Percentiles rank a stretch among this genome's conserved stretches.
Evolutionary conservation across 257 asterid species (phyloP).

Genomic region (Solanum tacnaense): DNA sequence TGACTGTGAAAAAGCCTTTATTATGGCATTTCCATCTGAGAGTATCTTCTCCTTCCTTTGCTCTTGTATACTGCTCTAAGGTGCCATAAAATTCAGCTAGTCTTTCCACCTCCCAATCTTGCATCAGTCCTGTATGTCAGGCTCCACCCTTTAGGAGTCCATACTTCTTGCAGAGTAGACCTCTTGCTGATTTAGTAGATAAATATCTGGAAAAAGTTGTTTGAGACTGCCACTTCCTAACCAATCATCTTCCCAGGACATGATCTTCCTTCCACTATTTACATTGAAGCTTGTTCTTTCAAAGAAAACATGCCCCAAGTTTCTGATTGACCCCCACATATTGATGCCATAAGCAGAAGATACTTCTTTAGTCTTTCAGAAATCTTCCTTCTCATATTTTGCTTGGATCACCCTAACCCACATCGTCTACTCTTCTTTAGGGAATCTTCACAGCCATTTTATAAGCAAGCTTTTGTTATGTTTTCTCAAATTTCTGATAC

Average conservation of each 20-base stretch:
- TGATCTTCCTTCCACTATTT: neutral
- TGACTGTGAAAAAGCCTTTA: neutral
- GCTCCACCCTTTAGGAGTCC: neutral
- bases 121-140: neutral
- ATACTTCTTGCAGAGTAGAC: neutral
- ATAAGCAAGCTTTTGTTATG: no score
- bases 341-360: no score
- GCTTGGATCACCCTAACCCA: no score
- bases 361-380: no score
- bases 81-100: neutral
- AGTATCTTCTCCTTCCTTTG: neutral
- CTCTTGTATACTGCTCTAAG: neutral
- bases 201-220: neutral
- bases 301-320: no score
- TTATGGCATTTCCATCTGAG: neutral
- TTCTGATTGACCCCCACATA: no score
- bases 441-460: no score
- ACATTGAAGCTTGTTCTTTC: neutral
- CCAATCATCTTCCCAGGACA: neutral
- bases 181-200: neutral
- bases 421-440: no score
- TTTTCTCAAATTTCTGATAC: no score
- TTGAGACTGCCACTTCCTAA: neutral
- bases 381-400: no score
- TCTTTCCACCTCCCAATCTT: neutral